Conservation (phyloP, 116 monocot species). For the Thalassia testudinum region DNA sequence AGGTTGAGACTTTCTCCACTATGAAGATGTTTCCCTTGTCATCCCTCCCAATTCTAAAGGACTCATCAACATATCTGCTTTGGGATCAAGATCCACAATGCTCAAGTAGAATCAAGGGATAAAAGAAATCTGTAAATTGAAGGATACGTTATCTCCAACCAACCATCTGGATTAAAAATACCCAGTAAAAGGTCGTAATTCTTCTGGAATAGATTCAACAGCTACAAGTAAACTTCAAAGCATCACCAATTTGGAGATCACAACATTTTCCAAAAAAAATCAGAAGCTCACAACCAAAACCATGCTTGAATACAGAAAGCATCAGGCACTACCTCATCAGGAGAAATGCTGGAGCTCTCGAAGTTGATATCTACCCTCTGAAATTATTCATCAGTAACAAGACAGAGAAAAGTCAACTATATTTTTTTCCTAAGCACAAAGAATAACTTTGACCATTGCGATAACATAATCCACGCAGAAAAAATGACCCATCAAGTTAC, state of each 20-base stretch:
- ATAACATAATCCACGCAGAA: too few relatives aligned
- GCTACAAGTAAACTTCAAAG: conserved; percentile 11
- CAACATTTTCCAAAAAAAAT: too few relatives aligned
- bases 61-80: conserved; percentile 74
- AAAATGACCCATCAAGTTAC: too few relatives aligned
- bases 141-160: conserved; percentile 97
- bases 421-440: too few relatives aligned
- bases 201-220: conserved; percentile 72
- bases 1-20: conserved; percentile 19
- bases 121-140: conserved; percentile 1
- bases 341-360: conserved; percentile 55
- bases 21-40: conserved; percentile 83
- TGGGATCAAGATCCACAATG: conserved; percentile 7
- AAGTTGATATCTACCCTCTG: conserved; percentile 84
- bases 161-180: conserved; percentile 92
- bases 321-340: conserved; percentile 36
- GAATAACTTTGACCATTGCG: too few relatives aligned
- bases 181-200: conserved; percentile 71
- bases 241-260: not conserved
- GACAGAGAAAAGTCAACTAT: too few relatives aligned
- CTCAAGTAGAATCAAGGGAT: not conserved
- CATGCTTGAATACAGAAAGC: not conserved
- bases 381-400: too few relatives aligned
- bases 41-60: conserved; percentile 72
- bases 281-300: too few relatives aligned